These are phyloP conservation scores for Candida sanyiensis DNA, from an alignment of 805 yeast genomes.

Conservation along the genomic window DNA sequence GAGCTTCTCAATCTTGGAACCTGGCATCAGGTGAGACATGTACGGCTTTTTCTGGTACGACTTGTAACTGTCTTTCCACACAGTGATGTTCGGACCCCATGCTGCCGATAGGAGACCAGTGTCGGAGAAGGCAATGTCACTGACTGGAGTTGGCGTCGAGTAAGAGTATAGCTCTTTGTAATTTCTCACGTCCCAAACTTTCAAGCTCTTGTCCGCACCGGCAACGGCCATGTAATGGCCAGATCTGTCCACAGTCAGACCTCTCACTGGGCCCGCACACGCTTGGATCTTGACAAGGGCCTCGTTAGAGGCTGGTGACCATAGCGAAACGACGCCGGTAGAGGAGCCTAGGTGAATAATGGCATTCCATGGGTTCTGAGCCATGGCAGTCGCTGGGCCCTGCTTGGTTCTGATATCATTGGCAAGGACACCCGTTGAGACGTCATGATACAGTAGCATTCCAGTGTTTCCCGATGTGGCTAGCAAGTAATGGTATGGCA, in stretches of 20 bases:
- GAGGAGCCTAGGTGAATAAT: slow-evolving; percentile 90
- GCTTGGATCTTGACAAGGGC: slow-evolving; percentile 75
- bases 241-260: slow-evolving; percentile 81
- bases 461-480: slow-evolving; percentile 90
- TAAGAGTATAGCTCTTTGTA: slow-evolving; percentile 63
- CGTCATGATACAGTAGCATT: slow-evolving; percentile 86
- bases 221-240: slow-evolving; percentile 93
- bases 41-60: slow-evolving; percentile 76
- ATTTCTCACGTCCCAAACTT: slow-evolving; percentile 90
- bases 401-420: slow-evolving; percentile 79
- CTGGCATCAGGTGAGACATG: slow-evolving; percentile 83
- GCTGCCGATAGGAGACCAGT: slow-evolving; percentile 83
- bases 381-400: slow-evolving; percentile 86
- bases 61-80: slow-evolving; percentile 85
- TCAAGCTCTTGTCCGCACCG: slow-evolving; percentile 78
- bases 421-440: slow-evolving; percentile 83
- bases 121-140: slow-evolving; percentile 75
- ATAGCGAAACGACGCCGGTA: slow-evolving; percentile 85
- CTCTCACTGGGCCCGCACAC: slow-evolving; percentile 81
- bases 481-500: slow-evolving; percentile 87
- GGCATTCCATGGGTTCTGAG: slow-evolving; percentile 94
- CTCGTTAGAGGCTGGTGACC: slow-evolving; percentile 87
- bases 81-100: slow-evolving; percentile 92
- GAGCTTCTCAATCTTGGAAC: slow-evolving; percentile 61
- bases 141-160: slow-evolving; percentile 79